Evolutionary conservation across 306 rosid genomes (phyloP), one percentile per base, ranked within the genome.

Genomic region (Vigna reflexopilosa): DNA sequence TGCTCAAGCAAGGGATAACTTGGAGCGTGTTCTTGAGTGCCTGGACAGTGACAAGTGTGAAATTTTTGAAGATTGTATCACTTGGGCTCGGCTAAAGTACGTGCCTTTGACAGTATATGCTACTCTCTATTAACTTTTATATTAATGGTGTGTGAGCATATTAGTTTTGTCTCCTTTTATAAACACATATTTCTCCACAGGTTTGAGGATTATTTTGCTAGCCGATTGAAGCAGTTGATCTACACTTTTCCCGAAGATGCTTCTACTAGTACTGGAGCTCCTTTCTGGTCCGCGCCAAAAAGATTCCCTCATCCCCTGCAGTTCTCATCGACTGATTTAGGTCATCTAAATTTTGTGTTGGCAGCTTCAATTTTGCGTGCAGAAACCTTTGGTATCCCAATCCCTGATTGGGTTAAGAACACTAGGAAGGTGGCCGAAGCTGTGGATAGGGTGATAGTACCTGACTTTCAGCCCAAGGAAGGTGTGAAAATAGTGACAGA

Each of bases 261-360:
- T 59, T 70, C 83, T 61, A 93, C 98, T 7, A 91, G 98, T 70
- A 93, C 88, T 42, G 98, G 98, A 51, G 85, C 89, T 69, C 91
- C 93, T 24, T 93, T 93, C 82, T 93, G 98, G 98, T 93, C 98
- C 34, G 98, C 98, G 19, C 98, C 98, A 7, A 93, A 93, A 83
- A 86, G 98, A 73, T 93, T 90, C 77, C 98, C 98, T 56, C 96
- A 22, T 48, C 91, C 98, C 2, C 82, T 90, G 19, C 89, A 79
- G 87, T 91, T 93, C 75, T 90, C 96, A 66, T 5, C 86, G 38
- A 73, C 87, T 72, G 98, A 93, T 83, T 67, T 70, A 0, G 87
- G 91, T 58, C 89, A 90, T 81, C 85, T 89, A 48, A 86, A 88
- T 52, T 89, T 83, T 89, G 85, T 88, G 50, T 79, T 82, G 87